Percentiles rank a stretch among this genome's conserved stretches.
These are phyloP conservation scores for Rhodosporidiobolus sp. DNA, from an alignment of 768 basidiomycete species.

Conservation along the genomic window DNA sequence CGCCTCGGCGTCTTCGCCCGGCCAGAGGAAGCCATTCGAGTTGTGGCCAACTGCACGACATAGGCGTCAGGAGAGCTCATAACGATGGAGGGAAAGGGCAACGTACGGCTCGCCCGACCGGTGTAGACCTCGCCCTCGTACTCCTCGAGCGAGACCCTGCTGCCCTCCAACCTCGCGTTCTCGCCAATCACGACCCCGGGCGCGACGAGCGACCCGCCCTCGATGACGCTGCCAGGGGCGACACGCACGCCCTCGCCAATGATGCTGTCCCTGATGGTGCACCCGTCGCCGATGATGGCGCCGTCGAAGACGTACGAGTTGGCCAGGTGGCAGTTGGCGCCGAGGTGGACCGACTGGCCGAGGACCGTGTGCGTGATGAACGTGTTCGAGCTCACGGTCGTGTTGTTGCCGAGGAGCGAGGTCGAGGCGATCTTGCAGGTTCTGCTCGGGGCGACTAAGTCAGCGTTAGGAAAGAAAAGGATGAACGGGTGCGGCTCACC, in stretches of 20 bases:
- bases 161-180: conserved; percentile 57
- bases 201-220: conserved; percentile 73
- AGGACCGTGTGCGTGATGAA: conserved; percentile 57
- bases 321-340: conserved; percentile 46
- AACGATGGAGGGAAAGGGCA: conserved; percentile 41
- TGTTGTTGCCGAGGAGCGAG: conserved; percentile 75
- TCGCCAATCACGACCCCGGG: conserved; percentile 77
- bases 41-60: conserved; percentile 58
- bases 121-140: conserved; percentile 50
- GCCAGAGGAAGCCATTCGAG: conserved; percentile 80
- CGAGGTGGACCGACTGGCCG: conserved; percentile 48
- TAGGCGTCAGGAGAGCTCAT: neutral
- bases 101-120: conserved; percentile 25
- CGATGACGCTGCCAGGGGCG: conserved; percentile 64
- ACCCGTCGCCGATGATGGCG: conserved; percentile 62
- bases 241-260: conserved; percentile 66
- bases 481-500: conserved; percentile 54
- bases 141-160: conserved; percentile 41
- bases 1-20: conserved; percentile 51
- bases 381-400: conserved; percentile 67
- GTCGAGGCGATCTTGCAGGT: conserved; percentile 78
- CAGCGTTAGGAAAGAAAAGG: neutral
- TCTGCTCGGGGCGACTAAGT: conserved; percentile 50
- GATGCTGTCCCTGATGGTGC: conserved; percentile 72
- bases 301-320: conserved; percentile 77